Evolutionary conservation across 805 yeast species (phyloP).

Genomic region (Schwanniomyces yamadae): DNA sequence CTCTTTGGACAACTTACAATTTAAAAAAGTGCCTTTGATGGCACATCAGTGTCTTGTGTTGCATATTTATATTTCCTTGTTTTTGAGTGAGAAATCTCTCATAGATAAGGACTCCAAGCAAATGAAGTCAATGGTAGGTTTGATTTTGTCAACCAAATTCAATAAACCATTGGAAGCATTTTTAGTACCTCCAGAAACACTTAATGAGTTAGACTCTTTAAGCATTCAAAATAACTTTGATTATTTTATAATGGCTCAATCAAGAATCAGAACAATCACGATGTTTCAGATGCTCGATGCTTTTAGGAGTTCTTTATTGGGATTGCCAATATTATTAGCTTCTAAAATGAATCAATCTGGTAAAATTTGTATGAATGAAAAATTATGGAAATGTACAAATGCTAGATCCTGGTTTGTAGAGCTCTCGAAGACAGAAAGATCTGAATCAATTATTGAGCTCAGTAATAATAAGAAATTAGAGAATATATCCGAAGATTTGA

Average conservation of each 20-base stretch:
- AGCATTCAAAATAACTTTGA: slow-evolving; percentile 44
- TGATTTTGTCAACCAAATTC: slow-evolving; percentile 52
- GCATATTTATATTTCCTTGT: slow-evolving; percentile 56
- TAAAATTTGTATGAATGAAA: slow-evolving; percentile 58
- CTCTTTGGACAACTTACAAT: slow-evolving; percentile 43
- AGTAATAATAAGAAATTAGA: slow-evolving; percentile 54
- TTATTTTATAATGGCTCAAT: slow-evolving; percentile 54
- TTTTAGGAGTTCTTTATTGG: slow-evolving; percentile 46
- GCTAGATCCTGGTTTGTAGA: slow-evolving; percentile 51
- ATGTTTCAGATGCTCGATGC: slow-evolving; percentile 50
- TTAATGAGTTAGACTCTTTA: slow-evolving; percentile 20
- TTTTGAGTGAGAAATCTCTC: slow-evolving; percentile 52
- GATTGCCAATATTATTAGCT: slow-evolving; percentile 38
- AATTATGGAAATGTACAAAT: slow-evolving; percentile 56
- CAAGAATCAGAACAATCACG: slow-evolving; percentile 54
- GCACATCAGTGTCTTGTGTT: slow-evolving; percentile 56
- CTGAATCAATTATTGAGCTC: slow-evolving; percentile 42
- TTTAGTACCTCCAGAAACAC: slow-evolving; percentile 33
- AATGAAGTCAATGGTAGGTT: slow-evolving; percentile 52
- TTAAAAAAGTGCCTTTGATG: slow-evolving; percentile 55
- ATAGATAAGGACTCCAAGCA: slow-evolving; percentile 52
- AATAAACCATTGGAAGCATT: slow-evolving; percentile 50
- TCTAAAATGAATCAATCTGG: slow-evolving; percentile 58
- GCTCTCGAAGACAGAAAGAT: slow-evolving; percentile 4
- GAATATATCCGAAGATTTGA: slow-evolving; percentile 47